Evolutionary conservation across 2,329 filamentous ascomycete genomes (phyloP).

Genomic region (Trichoderma breve): DNA sequence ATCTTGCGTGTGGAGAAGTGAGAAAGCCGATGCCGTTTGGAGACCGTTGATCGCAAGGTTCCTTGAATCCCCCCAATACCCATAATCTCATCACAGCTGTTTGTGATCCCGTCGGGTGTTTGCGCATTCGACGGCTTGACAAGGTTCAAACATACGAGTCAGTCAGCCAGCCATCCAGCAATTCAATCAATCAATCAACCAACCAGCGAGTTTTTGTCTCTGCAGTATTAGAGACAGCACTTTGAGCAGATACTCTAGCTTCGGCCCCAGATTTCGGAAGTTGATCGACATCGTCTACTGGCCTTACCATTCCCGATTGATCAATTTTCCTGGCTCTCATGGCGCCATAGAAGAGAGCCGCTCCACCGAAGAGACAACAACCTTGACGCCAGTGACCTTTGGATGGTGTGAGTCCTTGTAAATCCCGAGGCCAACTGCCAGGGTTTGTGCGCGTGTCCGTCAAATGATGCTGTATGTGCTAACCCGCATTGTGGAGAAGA

Average conservation of each 20-base stretch:
- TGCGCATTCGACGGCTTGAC: neutral
- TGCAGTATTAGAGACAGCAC: neutral
- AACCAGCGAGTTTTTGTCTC: neutral
- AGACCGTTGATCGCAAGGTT: neutral
- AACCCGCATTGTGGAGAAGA: slow-evolving; percentile 1
- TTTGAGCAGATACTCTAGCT: neutral
- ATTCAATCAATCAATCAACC: neutral
- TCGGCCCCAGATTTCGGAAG: neutral
- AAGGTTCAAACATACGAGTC: neutral
- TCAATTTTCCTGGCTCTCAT: neutral
- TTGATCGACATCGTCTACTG: neutral
- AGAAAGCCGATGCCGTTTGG: neutral
- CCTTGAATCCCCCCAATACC: neutral
- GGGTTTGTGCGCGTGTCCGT: neutral
- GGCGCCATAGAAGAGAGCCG: neutral
- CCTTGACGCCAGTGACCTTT: neutral
- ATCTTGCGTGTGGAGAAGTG: neutral
- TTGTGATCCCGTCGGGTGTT: neutral
- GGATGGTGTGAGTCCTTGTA: neutral
- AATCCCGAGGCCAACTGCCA: neutral
- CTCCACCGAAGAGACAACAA: neutral
- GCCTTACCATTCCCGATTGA: neutral
- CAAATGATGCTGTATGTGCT: neutral
- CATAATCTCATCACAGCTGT: neutral
- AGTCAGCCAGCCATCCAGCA: neutral